Conservation (phyloP, 805 yeast genomes). For the Starmera quercuum region DNA sequence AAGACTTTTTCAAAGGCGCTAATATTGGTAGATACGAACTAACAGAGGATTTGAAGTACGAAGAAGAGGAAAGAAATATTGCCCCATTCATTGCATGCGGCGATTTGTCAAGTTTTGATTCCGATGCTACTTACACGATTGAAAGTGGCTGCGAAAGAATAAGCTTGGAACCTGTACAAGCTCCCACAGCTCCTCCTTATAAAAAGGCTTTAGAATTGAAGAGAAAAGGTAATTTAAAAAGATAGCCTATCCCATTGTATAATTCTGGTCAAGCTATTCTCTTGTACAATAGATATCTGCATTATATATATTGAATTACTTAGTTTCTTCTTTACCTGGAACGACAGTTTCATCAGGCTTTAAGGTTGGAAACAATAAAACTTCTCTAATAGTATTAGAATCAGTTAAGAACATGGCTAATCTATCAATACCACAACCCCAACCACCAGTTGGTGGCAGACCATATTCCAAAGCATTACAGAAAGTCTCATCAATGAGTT, state of each 20-base stretch:
- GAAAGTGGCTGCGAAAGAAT: slow-evolving; percentile 24
- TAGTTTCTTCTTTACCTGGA: slow-evolving; percentile 12
- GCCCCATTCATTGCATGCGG: slow-evolving; percentile 98
- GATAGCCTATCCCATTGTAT: no score
- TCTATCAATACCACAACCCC: slow-evolving; percentile 99
- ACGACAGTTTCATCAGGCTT: slow-evolving; percentile 65
- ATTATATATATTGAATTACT: no score
- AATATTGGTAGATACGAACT: slow-evolving; percentile 46
- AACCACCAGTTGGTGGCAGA: slow-evolving; percentile 98
- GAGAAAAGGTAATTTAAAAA: slow-evolving; percentile 55
- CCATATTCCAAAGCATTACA: slow-evolving; percentile 97
- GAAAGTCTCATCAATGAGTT: slow-evolving; percentile 92
- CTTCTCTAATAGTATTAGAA: slow-evolving; percentile 96
- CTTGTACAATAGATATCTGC: no score
- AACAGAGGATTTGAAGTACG: slow-evolving; percentile 36
- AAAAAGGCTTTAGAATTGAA: slow-evolving; percentile 85
- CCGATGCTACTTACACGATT: slow-evolving; percentile 83
- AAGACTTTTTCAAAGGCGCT: slow-evolving; percentile 69
- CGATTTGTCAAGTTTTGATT: slow-evolving; percentile 77
- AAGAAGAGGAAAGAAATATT: slow-evolving; percentile 60
- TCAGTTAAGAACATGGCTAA: slow-evolving; percentile 96
- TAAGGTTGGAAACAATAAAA: slow-evolving; percentile 95
- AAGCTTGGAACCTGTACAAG: slow-evolving; percentile 85
- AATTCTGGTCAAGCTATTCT: no score
- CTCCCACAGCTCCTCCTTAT: slow-evolving; percentile 96